Percentiles rank a stretch among this genome's conserved stretches.
Conservation (phyloP, 2,329 filamentous ascomycete species). For the Exophiala xenobiotica region DNA sequence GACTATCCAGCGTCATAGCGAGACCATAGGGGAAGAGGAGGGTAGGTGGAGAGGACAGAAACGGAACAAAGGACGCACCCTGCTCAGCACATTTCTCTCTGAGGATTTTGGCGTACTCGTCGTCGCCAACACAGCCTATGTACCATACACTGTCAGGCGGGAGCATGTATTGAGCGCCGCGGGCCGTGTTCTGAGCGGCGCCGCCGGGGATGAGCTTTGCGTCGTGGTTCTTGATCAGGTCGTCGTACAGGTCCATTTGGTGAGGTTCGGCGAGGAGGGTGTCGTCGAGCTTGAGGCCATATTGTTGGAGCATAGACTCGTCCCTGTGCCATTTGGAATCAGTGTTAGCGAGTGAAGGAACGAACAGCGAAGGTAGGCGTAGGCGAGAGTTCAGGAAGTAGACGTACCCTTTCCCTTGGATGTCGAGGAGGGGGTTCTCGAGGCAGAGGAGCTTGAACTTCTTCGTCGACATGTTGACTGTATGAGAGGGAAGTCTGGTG, state of each 20-base stretch:
- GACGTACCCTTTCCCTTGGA: constrained; percentile 72
- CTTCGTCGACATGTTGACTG: constrained; percentile 65
- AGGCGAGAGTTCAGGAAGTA: too few species aligned
- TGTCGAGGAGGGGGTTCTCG: constrained; percentile 97
- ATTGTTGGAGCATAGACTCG: constrained; percentile 84
- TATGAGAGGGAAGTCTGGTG: constrained; percentile 12
- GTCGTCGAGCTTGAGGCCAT: constrained; percentile 91
- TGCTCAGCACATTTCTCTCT: constrained; percentile 81
- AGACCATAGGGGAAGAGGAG: background rate
- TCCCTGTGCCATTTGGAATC: constrained; percentile 55
- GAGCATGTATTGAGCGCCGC: constrained; percentile 90
- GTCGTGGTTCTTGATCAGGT: constrained; percentile 86
- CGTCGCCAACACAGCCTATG: constrained; percentile 89
- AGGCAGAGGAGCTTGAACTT: constrained; percentile 88
- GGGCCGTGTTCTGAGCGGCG: constrained; percentile 94
- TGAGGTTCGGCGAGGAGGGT: constrained; percentile 73
- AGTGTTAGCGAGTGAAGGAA: background rate
- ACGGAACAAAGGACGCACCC: constrained; percentile 65
- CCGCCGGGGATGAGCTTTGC: constrained; percentile 95
- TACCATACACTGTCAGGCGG: constrained; percentile 86
- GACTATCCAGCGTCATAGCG: too few species aligned
- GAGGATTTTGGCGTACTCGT: constrained; percentile 91
- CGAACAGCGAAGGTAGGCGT: too few species aligned
- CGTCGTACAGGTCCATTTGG: constrained; percentile 86
- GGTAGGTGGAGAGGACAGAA: background rate